phyloP scores from a whole-genome alignment of 2,329 filamentous ascomycete genomes.

The Dactylellina cionopaga region DNA sequence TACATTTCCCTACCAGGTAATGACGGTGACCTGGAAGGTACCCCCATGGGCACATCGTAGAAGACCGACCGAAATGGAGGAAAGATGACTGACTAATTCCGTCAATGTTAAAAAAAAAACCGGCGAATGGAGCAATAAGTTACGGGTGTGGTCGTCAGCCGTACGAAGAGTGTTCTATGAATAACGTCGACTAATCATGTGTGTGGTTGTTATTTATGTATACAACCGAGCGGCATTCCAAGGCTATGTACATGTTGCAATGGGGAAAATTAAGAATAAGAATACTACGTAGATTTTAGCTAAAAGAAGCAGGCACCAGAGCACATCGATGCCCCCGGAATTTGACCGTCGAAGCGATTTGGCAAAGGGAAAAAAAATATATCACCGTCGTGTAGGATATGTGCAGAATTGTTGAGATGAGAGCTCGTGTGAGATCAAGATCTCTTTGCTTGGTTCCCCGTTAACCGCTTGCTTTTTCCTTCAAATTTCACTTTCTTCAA shows the following conservation, averaged over 20 bases:
- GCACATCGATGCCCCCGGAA: neutral
- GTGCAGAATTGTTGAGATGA: too few relatives aligned
- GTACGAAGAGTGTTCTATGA: neutral
- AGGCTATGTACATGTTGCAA: too few relatives aligned
- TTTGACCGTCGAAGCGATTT: slow-evolving; percentile 3
- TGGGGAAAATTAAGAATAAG: too few relatives aligned
- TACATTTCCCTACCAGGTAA: neutral
- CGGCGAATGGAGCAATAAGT: too few relatives aligned
- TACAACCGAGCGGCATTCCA: too few relatives aligned
- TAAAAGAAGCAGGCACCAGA: slow-evolving; percentile 1
- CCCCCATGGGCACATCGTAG: slow-evolving; percentile 1
- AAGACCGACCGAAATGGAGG: neutral
- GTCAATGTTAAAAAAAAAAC: slow-evolving; percentile 1
- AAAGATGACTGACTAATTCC: slow-evolving; percentile 3
- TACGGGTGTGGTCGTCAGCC: too few relatives aligned
- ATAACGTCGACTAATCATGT: neutral
- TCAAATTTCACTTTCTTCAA: too few relatives aligned
- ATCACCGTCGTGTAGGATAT: slow-evolving; percentile 19
- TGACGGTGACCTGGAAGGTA: neutral
- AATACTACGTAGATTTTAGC: too few relatives aligned
- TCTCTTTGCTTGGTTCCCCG: neutral
- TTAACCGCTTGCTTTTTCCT: neutral
- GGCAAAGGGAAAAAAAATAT: neutral
- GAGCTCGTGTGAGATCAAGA: neutral
- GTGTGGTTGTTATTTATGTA: neutral